Evolutionary conservation across 805 yeast genomes (phyloP).

Genomic region (Clavispora fructus): DNA sequence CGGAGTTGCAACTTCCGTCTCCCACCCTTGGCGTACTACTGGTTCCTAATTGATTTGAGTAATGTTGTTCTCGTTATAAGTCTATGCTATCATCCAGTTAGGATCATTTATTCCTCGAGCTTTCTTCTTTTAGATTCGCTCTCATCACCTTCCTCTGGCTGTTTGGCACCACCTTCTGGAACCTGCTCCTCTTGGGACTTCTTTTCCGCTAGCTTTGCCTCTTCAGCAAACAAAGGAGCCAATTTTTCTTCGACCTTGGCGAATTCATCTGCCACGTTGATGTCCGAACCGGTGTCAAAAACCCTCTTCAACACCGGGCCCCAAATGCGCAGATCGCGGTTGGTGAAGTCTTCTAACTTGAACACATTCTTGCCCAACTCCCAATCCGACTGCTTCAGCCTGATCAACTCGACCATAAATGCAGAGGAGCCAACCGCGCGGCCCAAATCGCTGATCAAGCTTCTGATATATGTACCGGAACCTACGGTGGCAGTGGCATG

Average conservation of each 20-base stretch:
- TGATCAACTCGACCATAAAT: conserved; percentile 77
- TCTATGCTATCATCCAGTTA: not conserved
- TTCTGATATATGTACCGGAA: conserved; percentile 92
- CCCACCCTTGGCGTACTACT: not conserved
- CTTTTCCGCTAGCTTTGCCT: conserved; percentile 1
- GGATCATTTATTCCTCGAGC: not conserved
- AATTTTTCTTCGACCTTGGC: conserved; percentile 1
- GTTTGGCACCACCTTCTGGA: not conserved
- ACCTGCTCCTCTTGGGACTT: not conserved
- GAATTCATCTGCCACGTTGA: conserved; percentile 23
- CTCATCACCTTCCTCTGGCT: not conserved
- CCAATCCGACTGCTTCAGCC: conserved; percentile 84
- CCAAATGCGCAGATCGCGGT: conserved; percentile 64
- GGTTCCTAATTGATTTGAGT: too few relatives aligned
- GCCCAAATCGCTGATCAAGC: conserved; percentile 85
- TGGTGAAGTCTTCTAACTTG: conserved; percentile 54
- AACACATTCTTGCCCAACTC: conserved; percentile 65
- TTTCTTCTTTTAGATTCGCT: not conserved
- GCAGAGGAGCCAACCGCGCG: conserved; percentile 74
- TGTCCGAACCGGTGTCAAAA: conserved; percentile 31
- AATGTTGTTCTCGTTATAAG: not conserved
- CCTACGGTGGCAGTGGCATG: conserved; percentile 78
- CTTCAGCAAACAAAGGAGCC: conserved; percentile 4
- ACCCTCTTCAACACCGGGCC: conserved; percentile 55
- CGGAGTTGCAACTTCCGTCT: not conserved